Percentiles rank a stretch among this genome's conserved stretches.
phyloP scores from a whole-genome alignment of 129 eudicot species.

The Helichrysum umbraculigerum region DNA sequence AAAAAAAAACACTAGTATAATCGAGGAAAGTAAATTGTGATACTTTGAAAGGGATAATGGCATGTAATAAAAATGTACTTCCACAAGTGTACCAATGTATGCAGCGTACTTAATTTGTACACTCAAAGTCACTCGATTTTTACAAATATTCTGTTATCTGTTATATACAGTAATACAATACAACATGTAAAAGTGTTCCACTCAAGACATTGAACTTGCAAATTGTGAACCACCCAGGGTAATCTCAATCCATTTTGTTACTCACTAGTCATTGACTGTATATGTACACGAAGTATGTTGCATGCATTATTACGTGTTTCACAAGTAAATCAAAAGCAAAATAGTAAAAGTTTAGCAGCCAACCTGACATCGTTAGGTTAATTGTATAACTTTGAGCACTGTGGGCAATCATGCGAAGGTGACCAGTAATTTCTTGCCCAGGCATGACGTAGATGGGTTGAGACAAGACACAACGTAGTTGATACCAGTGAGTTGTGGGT shows the following conservation, averaged over 20 bases:
- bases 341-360: conserved; percentile 2
- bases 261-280: too few relatives aligned
- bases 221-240: too few relatives aligned
- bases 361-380: conserved; percentile 89
- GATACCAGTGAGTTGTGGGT: conserved; percentile 98
- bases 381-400: conserved; percentile 92
- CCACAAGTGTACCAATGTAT: not conserved
- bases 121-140: not conserved
- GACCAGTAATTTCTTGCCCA: conserved; percentile 95
- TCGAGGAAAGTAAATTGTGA: too few relatives aligned
- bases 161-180: not conserved
- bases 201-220: too few relatives aligned
- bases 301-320: not conserved
- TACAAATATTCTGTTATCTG: not conserved
- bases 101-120: not conserved
- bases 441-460: conserved; percentile 95
- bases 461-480: conserved; percentile 82
- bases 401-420: conserved; percentile 89
- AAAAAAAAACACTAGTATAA: too few relatives aligned
- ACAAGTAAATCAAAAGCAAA: not conserved
- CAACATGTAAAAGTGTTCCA: not conserved
- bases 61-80: too few relatives aligned
- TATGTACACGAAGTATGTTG: not conserved
- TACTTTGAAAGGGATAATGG: too few relatives aligned
- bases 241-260: too few relatives aligned